Percentiles rank a stretch among this genome's conserved stretches.
These are phyloP conservation scores for Lecanicillium sp. DNA, from an alignment of 2,329 filamentous ascomycete species.

Conservation along the genomic window DNA sequence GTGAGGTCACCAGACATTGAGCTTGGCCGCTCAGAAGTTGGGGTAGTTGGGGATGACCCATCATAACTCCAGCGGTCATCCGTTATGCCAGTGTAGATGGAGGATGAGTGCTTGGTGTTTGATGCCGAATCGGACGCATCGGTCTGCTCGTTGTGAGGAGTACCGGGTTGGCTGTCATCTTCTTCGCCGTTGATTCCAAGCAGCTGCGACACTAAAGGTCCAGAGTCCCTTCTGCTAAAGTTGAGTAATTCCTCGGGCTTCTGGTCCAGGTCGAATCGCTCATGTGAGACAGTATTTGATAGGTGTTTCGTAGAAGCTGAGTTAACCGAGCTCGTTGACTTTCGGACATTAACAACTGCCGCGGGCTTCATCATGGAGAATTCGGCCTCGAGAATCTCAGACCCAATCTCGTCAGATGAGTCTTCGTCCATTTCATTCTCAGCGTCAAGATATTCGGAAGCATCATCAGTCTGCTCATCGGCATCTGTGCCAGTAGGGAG, in stretches of 20 bases:
- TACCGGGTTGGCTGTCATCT: slow-evolving; percentile 8
- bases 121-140: slow-evolving; percentile 20
- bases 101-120: slow-evolving; percentile 27
- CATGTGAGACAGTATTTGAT: too few species aligned
- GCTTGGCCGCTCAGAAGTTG: slow-evolving; percentile 27
- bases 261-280: too few species aligned
- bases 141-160: slow-evolving; percentile 14
- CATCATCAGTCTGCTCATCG: neutral
- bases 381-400: slow-evolving; percentile 6
- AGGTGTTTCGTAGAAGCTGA: too few species aligned
- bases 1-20: slow-evolving; percentile 22
- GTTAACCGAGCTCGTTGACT: too few species aligned
- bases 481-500: neutral
- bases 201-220: too few species aligned
- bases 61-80: slow-evolving; percentile 29
- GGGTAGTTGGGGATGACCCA: slow-evolving; percentile 28
- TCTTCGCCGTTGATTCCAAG: slow-evolving; percentile 1
- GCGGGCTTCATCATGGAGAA: slow-evolving; percentile 6
- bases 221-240: slow-evolving; percentile 5
- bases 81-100: slow-evolving; percentile 27
- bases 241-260: neutral
- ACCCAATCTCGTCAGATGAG: slow-evolving; percentile 3
- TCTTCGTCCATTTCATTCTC: neutral
- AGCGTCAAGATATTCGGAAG: too few species aligned
- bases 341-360: neutral